Base-by-base conservation (phyloP, 768 basidiomycete species). In the Fibroporia radiculosa region DNA sequence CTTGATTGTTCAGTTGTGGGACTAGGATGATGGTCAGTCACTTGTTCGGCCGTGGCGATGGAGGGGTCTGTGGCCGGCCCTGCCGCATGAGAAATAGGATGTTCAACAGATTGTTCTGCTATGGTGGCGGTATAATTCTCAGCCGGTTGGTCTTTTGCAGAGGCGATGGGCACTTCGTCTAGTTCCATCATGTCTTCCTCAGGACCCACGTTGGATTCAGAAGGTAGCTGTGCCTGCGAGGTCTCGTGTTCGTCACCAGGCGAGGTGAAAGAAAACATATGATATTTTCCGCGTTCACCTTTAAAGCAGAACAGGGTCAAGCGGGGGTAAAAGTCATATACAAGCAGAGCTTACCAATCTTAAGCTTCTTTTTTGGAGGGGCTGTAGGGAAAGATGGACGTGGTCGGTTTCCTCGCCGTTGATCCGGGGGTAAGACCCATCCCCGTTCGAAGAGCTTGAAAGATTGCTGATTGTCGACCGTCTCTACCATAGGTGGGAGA, bases 381-480 rank as follows among this genome's bases (percentile, higher is more conserved):
- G 72, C 60, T 24, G 78, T 75, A 8, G 78, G 75, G 26, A 71
- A 74, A 24, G 68, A 49, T 3, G 59, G 54, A n/a, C 60, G 62
- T 18, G 63, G 60, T 12, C 84, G 67, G 18, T 79, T 78, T 24
- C 80, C 75, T 25, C 91, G 73, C 51, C 78, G 75, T 41, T 79
- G 75, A 26, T 84, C 86, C 2, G 78, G 69, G 19, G 89, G 86
- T 12, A 93, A 64, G 6, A 95, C 88, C 91, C 90, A 93, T 0
- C 92, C 92, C 19, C 71, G 69, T 47, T 96, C 83, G 65, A 95
- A 95, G 65, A 82, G 63, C 57, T 70, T 75, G 69, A 95, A 96
- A 16, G 82, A 82, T 33, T 75, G 75, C 44, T 77, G 74, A 33
- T 75, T 72, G 57, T 84, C 84, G 25, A 93, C 78, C 32, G 80